Conservation (phyloP, 1,284 basidiomycete species). For the Pseudozyma pruni region DNA sequence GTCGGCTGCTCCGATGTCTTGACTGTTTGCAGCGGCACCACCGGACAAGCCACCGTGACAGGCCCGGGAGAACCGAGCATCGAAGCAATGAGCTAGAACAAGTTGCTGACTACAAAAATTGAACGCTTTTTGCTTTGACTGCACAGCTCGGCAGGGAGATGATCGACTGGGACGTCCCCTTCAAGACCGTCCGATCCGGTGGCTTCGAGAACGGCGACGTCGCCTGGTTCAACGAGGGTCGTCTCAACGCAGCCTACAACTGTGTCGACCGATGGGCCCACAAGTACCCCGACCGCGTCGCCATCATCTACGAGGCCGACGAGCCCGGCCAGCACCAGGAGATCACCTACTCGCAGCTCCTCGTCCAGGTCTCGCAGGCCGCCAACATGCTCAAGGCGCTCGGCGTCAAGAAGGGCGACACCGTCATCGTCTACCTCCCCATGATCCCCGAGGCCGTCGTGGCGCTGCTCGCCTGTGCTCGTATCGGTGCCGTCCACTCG, state of each 20-base stretch:
- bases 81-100: neutral
- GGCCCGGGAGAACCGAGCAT: too few species aligned
- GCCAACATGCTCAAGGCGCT: constrained; percentile 91
- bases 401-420: constrained; percentile 96
- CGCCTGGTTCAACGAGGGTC: constrained; percentile 80
- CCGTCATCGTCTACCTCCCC: constrained; percentile 74
- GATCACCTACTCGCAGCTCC: constrained; percentile 83
- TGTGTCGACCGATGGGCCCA: constrained; percentile 96
- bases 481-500: constrained; percentile 97
- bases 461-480: constrained; percentile 95
- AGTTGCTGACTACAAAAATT: too few species aligned
- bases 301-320: constrained; percentile 98
- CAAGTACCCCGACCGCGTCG: constrained; percentile 88
- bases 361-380: constrained; percentile 81
- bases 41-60: too few species aligned
- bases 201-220: constrained; percentile 88
- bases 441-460: constrained; percentile 79
- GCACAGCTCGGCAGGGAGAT: constrained; percentile 80
- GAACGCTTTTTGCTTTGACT: too few species aligned
- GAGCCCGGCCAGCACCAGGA: constrained; percentile 84
- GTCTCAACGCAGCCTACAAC: constrained; percentile 84
- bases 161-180: constrained; percentile 89
- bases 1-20: neutral
- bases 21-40: neutral
- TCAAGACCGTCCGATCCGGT: constrained; percentile 87